Evolutionary conservation across 2,329 filamentous ascomycete genomes (phyloP), one percentile per base, ranked within the genome.

Genomic region (Aschersonia sp.): DNA sequence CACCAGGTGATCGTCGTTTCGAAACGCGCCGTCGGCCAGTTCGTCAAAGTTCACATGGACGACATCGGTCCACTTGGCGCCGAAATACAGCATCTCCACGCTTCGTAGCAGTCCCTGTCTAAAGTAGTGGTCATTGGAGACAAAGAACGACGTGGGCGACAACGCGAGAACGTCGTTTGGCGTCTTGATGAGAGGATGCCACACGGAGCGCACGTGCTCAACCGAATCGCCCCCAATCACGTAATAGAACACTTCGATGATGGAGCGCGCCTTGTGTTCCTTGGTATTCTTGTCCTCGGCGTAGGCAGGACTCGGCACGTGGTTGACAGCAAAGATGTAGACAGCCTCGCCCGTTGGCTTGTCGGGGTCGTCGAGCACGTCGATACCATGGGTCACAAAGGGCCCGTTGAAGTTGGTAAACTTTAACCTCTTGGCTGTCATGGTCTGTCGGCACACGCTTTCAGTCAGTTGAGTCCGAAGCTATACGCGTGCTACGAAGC

Each of bases 321-420:
- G 79, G 52, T 82, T 82, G 45, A 82, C 59, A 0, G 73, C 77
- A 47, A 76, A 76, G 43, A 82, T 73, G 52, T 77, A 81, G 5
- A 81, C 71, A 0, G 72, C 61, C 1, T 64, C 56, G 8, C 57
- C 56, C 3, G 50, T 50, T 2, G 59, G 37, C 44, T 47, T 44
- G 2, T 66, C 54, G 0, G 67, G 69, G 50, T 79, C 74, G 4
- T 64, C 57, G n/a, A 77, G 66, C 6, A 82, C 65, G 49, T 78
- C 76, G 50, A 82, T 76, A 1, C 78, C 78, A 51, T 82, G 78
- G 0, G 77, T 77, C 5, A 73, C 55, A 45, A 81, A 79, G 0
- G 74, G 66, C 0, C 67, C 66, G 2, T 68, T 49, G 51, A 80
- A 81, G 47, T 71, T 68, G 6, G 70, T 61, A 12, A 80, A 67